These are phyloP conservation scores for Colletotrichum euphorbiae DNA, from an alignment of 2,329 filamentous ascomycete species.

Conservation along the genomic window DNA sequence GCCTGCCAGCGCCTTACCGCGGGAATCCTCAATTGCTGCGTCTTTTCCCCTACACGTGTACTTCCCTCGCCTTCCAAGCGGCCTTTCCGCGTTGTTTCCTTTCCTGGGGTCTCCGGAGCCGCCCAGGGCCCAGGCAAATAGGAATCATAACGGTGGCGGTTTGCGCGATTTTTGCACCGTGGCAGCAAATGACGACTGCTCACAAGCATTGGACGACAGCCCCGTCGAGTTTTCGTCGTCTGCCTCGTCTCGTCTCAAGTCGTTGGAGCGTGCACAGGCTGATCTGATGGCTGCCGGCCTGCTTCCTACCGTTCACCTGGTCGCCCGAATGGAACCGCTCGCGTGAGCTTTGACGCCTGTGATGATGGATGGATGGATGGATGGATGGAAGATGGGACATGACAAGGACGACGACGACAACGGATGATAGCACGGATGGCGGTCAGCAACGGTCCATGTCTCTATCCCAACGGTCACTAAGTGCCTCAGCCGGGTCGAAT, in stretches of 20 bases:
- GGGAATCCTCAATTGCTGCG: slow-evolving; percentile 24
- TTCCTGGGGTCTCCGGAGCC: slow-evolving; percentile 27
- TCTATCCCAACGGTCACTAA: slow-evolving; percentile 27
- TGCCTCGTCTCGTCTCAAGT: slow-evolving; percentile 22
- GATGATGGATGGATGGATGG: slow-evolving; percentile 16
- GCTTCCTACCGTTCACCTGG: slow-evolving; percentile 4
- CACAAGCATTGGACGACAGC: not conserved
- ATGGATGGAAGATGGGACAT: slow-evolving; percentile 12
- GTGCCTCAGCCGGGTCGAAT: slow-evolving; percentile 31
- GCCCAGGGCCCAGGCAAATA: slow-evolving; percentile 27
- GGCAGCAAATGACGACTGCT: slow-evolving; percentile 35
- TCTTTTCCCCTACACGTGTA: too few relatives aligned
- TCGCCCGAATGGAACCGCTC: slow-evolving; percentile 12
- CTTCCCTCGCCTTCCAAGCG: slow-evolving; percentile 14
- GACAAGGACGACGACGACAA: not conserved
- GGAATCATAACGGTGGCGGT: slow-evolving; percentile 6
- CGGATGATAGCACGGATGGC: slow-evolving; percentile 19
- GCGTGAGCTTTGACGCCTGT: slow-evolving; percentile 10
- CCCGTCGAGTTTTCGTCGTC: slow-evolving; percentile 14
- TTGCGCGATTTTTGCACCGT: slow-evolving; percentile 38
- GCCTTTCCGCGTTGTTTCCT: slow-evolving; percentile 30
- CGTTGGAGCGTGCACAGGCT: slow-evolving; percentile 16
- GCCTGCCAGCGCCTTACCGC: slow-evolving; percentile 1
- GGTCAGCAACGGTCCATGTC: slow-evolving; percentile 32
- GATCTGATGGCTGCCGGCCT: not conserved